Base-by-base conservation (phyloP, 140 eudicot species). In the Oenanthe javanica region DNA sequence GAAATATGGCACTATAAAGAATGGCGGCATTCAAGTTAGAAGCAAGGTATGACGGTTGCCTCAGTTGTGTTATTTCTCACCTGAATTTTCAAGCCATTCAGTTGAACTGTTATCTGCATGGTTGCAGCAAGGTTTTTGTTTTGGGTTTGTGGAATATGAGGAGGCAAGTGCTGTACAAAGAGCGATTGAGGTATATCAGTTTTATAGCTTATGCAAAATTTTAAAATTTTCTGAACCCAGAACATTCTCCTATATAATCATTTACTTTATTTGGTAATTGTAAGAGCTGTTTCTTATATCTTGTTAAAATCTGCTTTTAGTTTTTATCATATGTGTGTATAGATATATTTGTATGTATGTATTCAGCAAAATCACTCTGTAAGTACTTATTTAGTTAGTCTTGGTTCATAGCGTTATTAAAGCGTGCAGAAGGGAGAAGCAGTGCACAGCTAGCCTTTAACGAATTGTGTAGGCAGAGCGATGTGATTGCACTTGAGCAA, bases 121-220 rank as follows among this genome's bases (percentile, higher is more conserved):
- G 83, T 88, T 82, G 93, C 87, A 80, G 85, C 97, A 93, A 85
- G 97, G 91, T 25, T 89, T 96, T 74, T 88, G 90, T 80, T 96
- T 92, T 86, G 99, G 99, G 55, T 96, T 96, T 81, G 97, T 96
- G 75, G 99, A 96, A 79, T 96, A 87, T 72, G 98, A 96, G 91
- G 83, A 54, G 43, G 87, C 96, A 73, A 91, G 70, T 31, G 91
- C 98, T 54, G 91, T 83, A 43, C 92, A 89, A 83, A 91, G 86
- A 77, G 98, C 99, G 36, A 85, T 96, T 2, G 96, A 91, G 99
- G 99, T 96, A 85, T 75, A 79, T 36, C 40, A 25, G 16, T 12
- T 43, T 50, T 55, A 21, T 75, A 78, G 7, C 81, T 78, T 80
- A 7, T 40, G 25, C 18, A 64, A 25, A 55, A 19, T 4, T 46